Base-by-base conservation (phyloP, 140 eudicot genomes). In the Bidens hawaiensis region DNA sequence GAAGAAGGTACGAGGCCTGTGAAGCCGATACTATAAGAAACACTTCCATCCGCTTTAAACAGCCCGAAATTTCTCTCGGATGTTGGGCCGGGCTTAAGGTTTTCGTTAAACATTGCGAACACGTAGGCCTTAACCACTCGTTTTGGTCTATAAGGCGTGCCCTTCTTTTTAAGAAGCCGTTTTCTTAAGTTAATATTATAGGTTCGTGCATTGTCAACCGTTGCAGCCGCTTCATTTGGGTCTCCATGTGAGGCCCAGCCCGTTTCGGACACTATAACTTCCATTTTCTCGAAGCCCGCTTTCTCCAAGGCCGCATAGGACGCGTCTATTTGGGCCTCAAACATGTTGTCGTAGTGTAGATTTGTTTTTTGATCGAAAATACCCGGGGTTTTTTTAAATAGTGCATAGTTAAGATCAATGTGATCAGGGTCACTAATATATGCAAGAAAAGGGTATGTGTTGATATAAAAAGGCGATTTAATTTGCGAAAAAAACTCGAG, bases 191-290 rank as follows among this genome's bases (percentile, higher is more conserved):
- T 84, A 13, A 30, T 0, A 56, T 84, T 84, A 36, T 81, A 84
- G 0, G 93, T 84, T 46, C 68, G 78, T 4, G 93, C 93, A 71
- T 84, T 84, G 3, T 15, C 25, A 24, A 72, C 19, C 0, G 84
- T 75, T 1, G 93, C 87, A 16, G 84, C 93, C 4, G 76, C 73
- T 59, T 84, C 87, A 48, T 81, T 84, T 21, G 81, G 62, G 69
- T 84, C 93, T 6, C 93, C 93, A 10, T 45, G 52, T n/a, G 93
- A 84, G 47, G 93, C 93, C 93, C 93, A 84, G 4, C 93, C 93
- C 0, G 93, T 84, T 78, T 84, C 93, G 1, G 93, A 84, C 61
- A 84, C 85, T 40, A 84, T 84, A n/a, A 84, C 84, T 71, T 80
- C 85, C 67, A 75, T 84, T 22, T 84, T 78, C 50, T 69, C 82